Conservation (phyloP, 805 yeast species). For the Brettanomyces naardenensis region DNA sequence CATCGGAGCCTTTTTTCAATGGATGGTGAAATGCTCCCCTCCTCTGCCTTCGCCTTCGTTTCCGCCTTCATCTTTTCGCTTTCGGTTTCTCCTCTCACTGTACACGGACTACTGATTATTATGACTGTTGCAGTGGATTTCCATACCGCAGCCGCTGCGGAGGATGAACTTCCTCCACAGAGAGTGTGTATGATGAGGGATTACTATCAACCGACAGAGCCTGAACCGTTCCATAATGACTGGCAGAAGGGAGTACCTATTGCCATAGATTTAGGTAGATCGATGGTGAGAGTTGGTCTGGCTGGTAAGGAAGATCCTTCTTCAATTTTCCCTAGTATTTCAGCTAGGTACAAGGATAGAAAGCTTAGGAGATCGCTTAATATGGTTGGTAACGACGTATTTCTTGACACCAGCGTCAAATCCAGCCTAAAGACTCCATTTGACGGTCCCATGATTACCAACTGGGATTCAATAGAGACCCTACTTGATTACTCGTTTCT, state of each 20-base stretch:
- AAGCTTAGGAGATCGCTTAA: slow-evolving; percentile 54
- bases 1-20: too few species aligned
- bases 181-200: slow-evolving; percentile 35
- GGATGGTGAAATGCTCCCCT: too few species aligned
- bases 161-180: slow-evolving; percentile 33
- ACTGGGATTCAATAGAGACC: slow-evolving; percentile 86
- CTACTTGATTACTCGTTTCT: slow-evolving; percentile 78
- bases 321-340: slow-evolving; percentile 58
- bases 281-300: slow-evolving; percentile 51
- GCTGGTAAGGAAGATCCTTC: slow-evolving; percentile 40
- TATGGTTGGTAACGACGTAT: slow-evolving; percentile 76
- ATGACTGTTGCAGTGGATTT: too few species aligned
- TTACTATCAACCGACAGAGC: slow-evolving; percentile 25
- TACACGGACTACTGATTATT: too few species aligned
- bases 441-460: slow-evolving; percentile 80
- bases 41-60: too few species aligned
- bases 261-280: slow-evolving; percentile 81
- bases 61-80: too few species aligned
- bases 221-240: slow-evolving; percentile 39
- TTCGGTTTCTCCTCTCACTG: too few species aligned
- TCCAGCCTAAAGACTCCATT: slow-evolving; percentile 70
- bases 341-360: slow-evolving; percentile 75
- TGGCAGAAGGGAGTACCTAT: slow-evolving; percentile 61
- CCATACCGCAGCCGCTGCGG: neutral
- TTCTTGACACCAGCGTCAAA: slow-evolving; percentile 59